Evolutionary conservation across 2,329 filamentous ascomycete genomes (phyloP).

Genomic region (Coniochaeta sp.): DNA sequence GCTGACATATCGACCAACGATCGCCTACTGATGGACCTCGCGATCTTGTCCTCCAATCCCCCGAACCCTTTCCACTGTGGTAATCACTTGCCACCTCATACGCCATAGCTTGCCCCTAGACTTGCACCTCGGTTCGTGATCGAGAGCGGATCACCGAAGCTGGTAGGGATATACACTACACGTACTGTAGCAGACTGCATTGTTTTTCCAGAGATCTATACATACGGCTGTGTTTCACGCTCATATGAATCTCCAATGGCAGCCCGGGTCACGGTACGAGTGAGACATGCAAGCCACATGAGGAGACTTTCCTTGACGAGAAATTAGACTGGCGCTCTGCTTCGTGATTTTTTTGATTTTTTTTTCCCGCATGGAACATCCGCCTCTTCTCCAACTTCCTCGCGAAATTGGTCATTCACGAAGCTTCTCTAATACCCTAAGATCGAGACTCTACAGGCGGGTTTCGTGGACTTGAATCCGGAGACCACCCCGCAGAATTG

Average conservation of each 20-base stretch:
- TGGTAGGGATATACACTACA: not conserved
- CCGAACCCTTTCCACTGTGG: not conserved
- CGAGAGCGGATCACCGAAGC: not conserved
- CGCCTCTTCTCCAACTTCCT: too few species aligned
- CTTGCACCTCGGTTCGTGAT: not conserved
- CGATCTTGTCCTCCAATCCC: too few species aligned
- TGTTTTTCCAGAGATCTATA: not conserved
- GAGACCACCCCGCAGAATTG: not conserved
- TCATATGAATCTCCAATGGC: too few species aligned
- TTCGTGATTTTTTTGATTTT: too few species aligned
- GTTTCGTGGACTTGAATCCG: not conserved
- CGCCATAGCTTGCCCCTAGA: not conserved
- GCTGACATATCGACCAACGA: not conserved
- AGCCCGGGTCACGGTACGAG: too few species aligned
- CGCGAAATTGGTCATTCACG: not conserved
- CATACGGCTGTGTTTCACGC: too few species aligned
- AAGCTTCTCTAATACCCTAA: not conserved
- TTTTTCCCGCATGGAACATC: too few species aligned
- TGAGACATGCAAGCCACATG: too few species aligned
- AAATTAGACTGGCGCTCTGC: too few species aligned
- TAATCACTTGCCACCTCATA: not conserved
- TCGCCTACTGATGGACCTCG: not conserved
- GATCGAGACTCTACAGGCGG: too few species aligned
- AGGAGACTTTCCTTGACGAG: too few species aligned
- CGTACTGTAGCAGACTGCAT: not conserved